Evolutionary conservation across 73 alveolate species (phyloP).

Genomic region (Paramecium caudatum): DNA sequence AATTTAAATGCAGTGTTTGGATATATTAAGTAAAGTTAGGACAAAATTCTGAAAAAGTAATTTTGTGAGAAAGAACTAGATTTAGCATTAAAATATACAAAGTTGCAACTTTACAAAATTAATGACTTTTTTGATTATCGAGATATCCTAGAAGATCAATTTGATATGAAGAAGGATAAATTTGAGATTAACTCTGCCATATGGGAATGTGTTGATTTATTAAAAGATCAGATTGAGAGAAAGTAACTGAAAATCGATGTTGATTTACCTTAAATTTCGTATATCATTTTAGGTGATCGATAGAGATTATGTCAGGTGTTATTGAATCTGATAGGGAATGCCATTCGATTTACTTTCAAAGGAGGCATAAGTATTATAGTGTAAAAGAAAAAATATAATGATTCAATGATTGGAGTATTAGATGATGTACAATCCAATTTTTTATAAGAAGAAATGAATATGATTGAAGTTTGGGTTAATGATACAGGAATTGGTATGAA

Average conservation of each 20-base stretch:
- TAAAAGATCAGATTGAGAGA: conserved; percentile 8
- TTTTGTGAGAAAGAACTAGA: neutral
- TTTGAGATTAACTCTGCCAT: conserved; percentile 3
- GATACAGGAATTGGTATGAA: conserved; percentile 58
- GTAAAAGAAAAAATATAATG: neutral
- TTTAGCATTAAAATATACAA: conserved; percentile 20
- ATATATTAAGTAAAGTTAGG: conserved; percentile 8
- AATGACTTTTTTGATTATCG: conserved; percentile 53
- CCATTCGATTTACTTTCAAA: neutral
- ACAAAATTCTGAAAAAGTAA: neutral
- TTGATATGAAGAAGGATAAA: neutral
- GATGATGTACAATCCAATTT: neutral
- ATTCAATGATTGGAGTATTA: conserved; percentile 10
- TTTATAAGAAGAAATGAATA: neutral
- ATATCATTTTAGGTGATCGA: conserved; percentile 19
- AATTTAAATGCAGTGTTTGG: conserved; percentile 46
- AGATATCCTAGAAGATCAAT: conserved; percentile 43
- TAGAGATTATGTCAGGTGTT: neutral
- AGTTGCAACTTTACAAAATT: neutral
- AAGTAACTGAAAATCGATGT: conserved; percentile 2
- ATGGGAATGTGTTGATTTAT: conserved; percentile 36
- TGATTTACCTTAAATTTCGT: neutral
- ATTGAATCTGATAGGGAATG: conserved; percentile 5
- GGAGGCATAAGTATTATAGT: conserved; percentile 4
- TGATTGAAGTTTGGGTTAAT: conserved; percentile 1